These are phyloP conservation scores for Geranomyces michiganensis DNA, from an alignment of 192 early-diverging fungal genomes.

Conservation along the genomic window DNA sequence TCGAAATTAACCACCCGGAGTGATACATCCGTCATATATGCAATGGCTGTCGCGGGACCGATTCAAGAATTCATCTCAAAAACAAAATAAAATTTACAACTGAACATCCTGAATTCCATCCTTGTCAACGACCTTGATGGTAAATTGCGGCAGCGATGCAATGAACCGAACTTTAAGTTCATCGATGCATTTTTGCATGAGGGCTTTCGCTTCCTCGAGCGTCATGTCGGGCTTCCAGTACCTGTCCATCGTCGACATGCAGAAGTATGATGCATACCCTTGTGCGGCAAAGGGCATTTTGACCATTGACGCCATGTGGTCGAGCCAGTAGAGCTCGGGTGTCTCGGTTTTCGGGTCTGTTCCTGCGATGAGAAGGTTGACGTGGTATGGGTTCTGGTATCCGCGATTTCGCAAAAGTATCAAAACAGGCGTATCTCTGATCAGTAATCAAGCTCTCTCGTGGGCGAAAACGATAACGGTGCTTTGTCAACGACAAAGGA, in stretches of 20 bases:
- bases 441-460: too few species aligned
- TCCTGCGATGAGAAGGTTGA: conserved; percentile 88
- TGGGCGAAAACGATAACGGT: too few species aligned
- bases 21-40: too few species aligned
- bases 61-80: too few species aligned
- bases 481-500: neutral
- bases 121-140: conserved; percentile 83
- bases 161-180: conserved; percentile 86
- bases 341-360: conserved; percentile 72
- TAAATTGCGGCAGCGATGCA: conserved; percentile 80
- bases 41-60: too few species aligned
- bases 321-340: conserved; percentile 88
- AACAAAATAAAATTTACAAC: conserved; percentile 16
- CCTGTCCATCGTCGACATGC: conserved; percentile 87
- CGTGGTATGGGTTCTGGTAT: conserved; percentile 78
- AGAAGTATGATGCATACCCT: conserved; percentile 91
- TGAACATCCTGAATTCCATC: conserved; percentile 68
- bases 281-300: conserved; percentile 87
- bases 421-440: too few species aligned
- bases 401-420: neutral
- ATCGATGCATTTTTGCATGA: conserved; percentile 81
- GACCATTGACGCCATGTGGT: conserved; percentile 80
- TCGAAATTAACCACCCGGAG: too few species aligned
- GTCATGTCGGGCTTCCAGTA: conserved; percentile 83
- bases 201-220: conserved; percentile 80